Base-by-base conservation (phyloP, 2,329 filamentous ascomycete species). In the Neofusicoccum kwambonambiense region DNA sequence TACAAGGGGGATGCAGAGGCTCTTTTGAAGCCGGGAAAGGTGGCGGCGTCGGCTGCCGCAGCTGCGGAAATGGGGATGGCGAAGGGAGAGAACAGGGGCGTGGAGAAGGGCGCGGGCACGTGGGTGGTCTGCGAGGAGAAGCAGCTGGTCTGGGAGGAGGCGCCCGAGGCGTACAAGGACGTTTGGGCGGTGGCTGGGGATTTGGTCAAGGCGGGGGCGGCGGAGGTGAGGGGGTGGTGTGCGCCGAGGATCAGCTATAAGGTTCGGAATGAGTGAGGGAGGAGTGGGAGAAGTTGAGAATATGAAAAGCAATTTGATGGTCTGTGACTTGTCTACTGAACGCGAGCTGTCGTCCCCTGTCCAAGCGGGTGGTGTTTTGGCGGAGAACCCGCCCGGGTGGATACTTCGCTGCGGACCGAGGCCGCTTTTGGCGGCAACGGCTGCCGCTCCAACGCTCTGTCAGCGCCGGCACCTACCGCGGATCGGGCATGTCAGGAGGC, bases 121-220 rank as follows among this genome's bases (percentile, higher is more conserved):
- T 77, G 76, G 73, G 73, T 79, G 0, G 68, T 79, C 11, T 79
- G 77, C 62, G 74, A 76, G 49, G 73, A 78, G 57, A 76, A 76
- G 47, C 71, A 75, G 27, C 62, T 79, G 12, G 75, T 76, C 15
- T 77, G 74, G 66, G 75, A 79, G 67, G 76, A 79, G 67, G 74
- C 75, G 12, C 72, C 73, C 2, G 76, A 78, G 63, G 76, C 74
- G 17, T 79, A 76, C 64, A 77, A 78, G 64, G 72, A 78, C 61
- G 74, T 79, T 11, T 71, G 74, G 66, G 69, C 71, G 37, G 77
- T 79, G 2, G 73, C 71, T 6, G 71, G 72, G 44, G 77, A 78
- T 68, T 65, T 79, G 67, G 73, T 71, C 13, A 63, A 67, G 22
- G 71, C 72, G 42, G 77, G 74, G 13, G 73, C 72, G 54, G 75